A percentile compares a stretch with the other conserved stretches of the same genome.
Evolutionary conservation across 1,284 basidiomycete species (phyloP).

Genomic region (Vanrija sp.): DNA sequence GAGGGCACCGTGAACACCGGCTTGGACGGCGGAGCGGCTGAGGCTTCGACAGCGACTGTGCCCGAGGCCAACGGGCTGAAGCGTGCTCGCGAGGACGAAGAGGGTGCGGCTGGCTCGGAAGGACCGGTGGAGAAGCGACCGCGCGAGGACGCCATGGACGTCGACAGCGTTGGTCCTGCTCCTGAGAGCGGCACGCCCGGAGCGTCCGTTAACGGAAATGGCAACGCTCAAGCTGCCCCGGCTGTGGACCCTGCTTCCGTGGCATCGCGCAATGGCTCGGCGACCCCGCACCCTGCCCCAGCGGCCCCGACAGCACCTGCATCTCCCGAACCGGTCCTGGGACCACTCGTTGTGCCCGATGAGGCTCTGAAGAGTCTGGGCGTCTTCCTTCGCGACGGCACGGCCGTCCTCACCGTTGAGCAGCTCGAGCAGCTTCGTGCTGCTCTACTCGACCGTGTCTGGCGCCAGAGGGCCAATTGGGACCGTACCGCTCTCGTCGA

Average conservation of each 20-base stretch:
- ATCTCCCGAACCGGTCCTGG: no score
- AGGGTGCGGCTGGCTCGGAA: constrained; percentile 17
- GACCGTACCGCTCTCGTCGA: constrained; percentile 64
- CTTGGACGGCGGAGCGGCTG: neutral
- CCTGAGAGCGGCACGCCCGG: neutral
- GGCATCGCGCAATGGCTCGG: neutral
- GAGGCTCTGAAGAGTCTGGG: constrained; percentile 19
- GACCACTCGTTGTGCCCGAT: constrained; percentile 32
- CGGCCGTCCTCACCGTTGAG: constrained; percentile 67
- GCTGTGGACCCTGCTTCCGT: neutral
- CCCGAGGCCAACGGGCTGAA: constrained; percentile 21
- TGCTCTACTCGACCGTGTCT: constrained; percentile 70
- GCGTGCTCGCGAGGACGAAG: constrained; percentile 22
- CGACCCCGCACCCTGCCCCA: constrained; percentile 5
- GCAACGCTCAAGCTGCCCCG: neutral
- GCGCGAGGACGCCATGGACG: constrained; percentile 57
- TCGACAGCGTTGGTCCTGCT: constrained; percentile 27
- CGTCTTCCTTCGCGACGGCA: constrained; percentile 41
- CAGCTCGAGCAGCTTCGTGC: constrained; percentile 91
- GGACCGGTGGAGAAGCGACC: constrained; percentile 60
- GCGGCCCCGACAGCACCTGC: constrained; percentile 1
- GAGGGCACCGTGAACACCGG: neutral
- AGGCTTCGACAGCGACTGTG: neutral
- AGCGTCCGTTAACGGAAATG: neutral
- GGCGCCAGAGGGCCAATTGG: constrained; percentile 78